phyloP scores from a whole-genome alignment of 345 rosid species.

The Theobroma cacao region DNA sequence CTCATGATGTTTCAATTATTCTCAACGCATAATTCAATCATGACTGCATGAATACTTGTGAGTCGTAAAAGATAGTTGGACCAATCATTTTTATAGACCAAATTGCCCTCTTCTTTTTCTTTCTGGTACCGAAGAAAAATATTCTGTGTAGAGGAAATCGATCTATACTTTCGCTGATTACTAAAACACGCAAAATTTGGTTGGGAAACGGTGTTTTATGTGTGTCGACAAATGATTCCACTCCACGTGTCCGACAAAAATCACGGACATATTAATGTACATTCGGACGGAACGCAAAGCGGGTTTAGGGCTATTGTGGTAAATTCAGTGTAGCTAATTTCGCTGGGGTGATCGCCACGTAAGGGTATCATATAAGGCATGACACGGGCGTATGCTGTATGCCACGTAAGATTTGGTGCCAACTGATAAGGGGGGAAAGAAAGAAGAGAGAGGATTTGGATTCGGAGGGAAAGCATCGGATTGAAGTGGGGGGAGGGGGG shows the following conservation, averaged over 20 bases:
- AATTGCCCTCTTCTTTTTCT: neutral
- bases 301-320: too few relatives aligned
- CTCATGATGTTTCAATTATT: neutral
- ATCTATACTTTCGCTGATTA: neutral
- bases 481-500: neutral
- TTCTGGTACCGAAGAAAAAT: neutral
- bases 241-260: conserved; percentile 24
- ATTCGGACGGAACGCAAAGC: too few relatives aligned
- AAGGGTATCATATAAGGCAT: conserved; percentile 9
- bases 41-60: neutral
- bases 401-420: conserved; percentile 14
- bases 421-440: neutral
- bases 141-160: neutral
- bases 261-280: neutral
- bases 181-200: neutral
- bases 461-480: conserved; percentile 18
- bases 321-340: neutral
- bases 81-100: conserved; percentile 1
- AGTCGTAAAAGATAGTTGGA: neutral
- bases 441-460: neutral
- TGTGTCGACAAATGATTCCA: neutral
- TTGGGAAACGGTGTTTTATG: neutral
- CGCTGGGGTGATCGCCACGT: conserved; percentile 7
- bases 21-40: neutral
- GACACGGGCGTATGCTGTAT: neutral